These are phyloP conservation scores for Populus hybrid DNA, from an alignment of 441 rosid species.

Conservation along the genomic window DNA sequence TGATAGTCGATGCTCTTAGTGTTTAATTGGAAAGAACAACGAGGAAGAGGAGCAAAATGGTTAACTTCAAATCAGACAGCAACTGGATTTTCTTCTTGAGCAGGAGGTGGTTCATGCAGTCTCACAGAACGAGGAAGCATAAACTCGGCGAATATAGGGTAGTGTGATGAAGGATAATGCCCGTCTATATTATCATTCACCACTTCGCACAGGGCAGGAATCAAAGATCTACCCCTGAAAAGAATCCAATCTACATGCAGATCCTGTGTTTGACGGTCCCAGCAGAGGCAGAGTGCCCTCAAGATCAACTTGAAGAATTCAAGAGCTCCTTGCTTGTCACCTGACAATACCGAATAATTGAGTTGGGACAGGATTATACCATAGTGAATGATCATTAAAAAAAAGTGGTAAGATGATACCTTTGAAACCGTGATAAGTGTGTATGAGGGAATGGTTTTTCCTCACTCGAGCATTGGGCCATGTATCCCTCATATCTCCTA, in stretches of 20 bases:
- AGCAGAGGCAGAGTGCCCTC: constrained; percentile 93
- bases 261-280: constrained; percentile 98
- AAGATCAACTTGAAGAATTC: constrained; percentile 82
- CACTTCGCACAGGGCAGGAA: constrained; percentile 72
- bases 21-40: background rate
- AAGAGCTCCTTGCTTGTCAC: constrained; percentile 86
- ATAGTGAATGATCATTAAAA: background rate
- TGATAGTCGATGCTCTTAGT: background rate
- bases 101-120: constrained; percentile 55
- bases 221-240: constrained; percentile 86
- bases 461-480: constrained; percentile 88
- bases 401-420: constrained; percentile 34
- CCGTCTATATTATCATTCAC: constrained; percentile 83
- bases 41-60: background rate
- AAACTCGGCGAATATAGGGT: constrained; percentile 86
- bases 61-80: constrained; percentile 8
- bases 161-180: constrained; percentile 87
- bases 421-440: constrained; percentile 89
- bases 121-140: constrained; percentile 92
- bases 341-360: constrained; percentile 46
- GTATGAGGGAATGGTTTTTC: constrained; percentile 73
- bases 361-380: background rate
- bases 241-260: constrained; percentile 94
- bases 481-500: constrained; percentile 95
- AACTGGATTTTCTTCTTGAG: constrained; percentile 38